Percentiles rank a stretch among this genome's conserved stretches.
These are phyloP conservation scores for Dipodascus geniculatus DNA, from an alignment of 805 yeast genomes.

Conservation along the genomic window DNA sequence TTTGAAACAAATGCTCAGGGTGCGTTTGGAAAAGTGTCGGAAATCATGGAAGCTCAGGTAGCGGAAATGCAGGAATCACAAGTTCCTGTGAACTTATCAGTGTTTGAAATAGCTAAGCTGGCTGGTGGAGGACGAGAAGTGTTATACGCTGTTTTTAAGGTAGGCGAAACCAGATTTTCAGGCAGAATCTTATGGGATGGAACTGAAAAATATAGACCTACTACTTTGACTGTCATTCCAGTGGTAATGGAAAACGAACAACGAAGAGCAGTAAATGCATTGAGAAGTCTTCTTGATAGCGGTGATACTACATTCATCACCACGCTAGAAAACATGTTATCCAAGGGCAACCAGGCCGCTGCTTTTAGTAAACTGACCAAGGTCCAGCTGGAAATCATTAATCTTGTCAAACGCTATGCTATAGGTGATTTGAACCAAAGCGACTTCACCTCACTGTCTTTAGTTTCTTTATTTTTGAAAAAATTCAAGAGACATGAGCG, in stretches of 20 bases:
- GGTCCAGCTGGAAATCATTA: neutral
- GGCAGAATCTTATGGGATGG: neutral
- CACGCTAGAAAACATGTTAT: neutral
- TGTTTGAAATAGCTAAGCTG: neutral
- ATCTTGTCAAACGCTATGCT: constrained; percentile 12
- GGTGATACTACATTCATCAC: neutral
- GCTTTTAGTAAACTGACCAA: neutral
- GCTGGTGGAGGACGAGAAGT: neutral
- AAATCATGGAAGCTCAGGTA: neutral
- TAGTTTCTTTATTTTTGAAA: constrained; percentile 8
- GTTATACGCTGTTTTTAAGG: neutral
- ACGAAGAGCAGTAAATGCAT: neutral
- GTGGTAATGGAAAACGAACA: neutral
- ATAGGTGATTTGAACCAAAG: constrained; percentile 11
- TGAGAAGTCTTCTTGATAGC: neutral
- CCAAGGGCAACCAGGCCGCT: neutral
- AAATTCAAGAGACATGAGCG: neutral
- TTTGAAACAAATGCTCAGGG: neutral
- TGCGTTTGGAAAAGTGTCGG: neutral
- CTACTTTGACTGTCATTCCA: neutral
- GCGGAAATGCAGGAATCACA: neutral
- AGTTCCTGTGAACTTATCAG: constrained; percentile 1
- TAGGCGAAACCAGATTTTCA: neutral
- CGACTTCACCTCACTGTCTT: constrained; percentile 10
- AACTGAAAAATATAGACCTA: neutral